Evolutionary conservation across 345 rosid genomes (phyloP).

Genomic region (Raphanus raphanistrum): DNA sequence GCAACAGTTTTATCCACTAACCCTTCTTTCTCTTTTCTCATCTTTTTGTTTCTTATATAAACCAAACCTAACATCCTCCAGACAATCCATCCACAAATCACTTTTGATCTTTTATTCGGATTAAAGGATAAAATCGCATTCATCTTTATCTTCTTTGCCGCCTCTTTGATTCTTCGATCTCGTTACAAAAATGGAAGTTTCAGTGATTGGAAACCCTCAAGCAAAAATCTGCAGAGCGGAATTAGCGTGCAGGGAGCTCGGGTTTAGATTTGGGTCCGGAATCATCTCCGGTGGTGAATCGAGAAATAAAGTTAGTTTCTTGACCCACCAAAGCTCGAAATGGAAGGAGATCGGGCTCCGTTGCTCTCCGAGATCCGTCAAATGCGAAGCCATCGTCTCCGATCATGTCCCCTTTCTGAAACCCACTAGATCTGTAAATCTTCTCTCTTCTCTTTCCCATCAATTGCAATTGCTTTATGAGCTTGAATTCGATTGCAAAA

Average conservation of each 20-base stretch:
- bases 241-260: slow-evolving; percentile 41
- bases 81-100: neutral
- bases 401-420: slow-evolving; percentile 2
- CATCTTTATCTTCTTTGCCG: neutral
- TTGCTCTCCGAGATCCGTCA: slow-evolving; percentile 49
- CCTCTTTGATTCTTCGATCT: neutral
- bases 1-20: slow-evolving; percentile 19
- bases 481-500: neutral
- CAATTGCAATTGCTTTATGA: neutral
- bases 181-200: slow-evolving; percentile 54
- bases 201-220: slow-evolving; percentile 57
- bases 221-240: slow-evolving; percentile 45
- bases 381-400: slow-evolving; percentile 45
- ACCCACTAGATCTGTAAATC: slow-evolving; percentile 53
- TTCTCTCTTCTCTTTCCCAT: neutral
- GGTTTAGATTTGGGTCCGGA: slow-evolving; percentile 29
- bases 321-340: slow-evolving; percentile 25
- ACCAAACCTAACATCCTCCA: slow-evolving; percentile 3
- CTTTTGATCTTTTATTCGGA: neutral
- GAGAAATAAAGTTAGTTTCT: slow-evolving; percentile 42
- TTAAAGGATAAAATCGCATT: neutral
- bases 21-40: neutral
- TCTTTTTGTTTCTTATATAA: slow-evolving; percentile 23
- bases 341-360: slow-evolving; percentile 42
- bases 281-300: slow-evolving; percentile 13